phyloP scores from a whole-genome alignment of 768 basidiomycete species.

The Hygrocybe punicea region DNA sequence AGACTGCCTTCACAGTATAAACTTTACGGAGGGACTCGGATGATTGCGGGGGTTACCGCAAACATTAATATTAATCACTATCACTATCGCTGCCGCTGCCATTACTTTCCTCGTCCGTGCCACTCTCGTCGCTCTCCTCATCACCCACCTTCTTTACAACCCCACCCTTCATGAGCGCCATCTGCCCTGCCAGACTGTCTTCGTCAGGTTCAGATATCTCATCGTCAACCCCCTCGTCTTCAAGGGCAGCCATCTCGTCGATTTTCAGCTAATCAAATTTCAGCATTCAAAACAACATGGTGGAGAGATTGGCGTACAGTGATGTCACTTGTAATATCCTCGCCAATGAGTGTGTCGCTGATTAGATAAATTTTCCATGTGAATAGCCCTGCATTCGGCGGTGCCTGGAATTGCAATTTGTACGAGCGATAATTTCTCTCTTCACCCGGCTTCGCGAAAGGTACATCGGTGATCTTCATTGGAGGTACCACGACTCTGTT shows the following conservation, averaged over 20 bases:
- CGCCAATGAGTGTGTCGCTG: slow-evolving; percentile 87
- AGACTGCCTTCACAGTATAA: no score
- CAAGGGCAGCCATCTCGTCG: slow-evolving; percentile 63
- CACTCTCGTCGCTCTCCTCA: slow-evolving; percentile 47
- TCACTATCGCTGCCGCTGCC: slow-evolving; percentile 55
- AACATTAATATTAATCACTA: slow-evolving; percentile 33
- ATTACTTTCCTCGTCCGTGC: slow-evolving; percentile 49
- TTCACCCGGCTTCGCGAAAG: slow-evolving; percentile 48
- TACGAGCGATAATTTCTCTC: slow-evolving; percentile 72
- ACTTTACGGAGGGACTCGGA: background rate
- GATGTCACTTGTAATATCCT: slow-evolving; percentile 68
- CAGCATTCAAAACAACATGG: background rate
- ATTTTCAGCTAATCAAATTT: slow-evolving; percentile 65
- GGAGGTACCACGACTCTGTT: slow-evolving; percentile 87
- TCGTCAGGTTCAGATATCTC: slow-evolving; percentile 99
- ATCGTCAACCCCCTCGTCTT: slow-evolving; percentile 69
- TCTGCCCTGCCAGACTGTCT: slow-evolving; percentile 93
- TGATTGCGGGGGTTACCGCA: background rate
- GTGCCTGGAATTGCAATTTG: slow-evolving; percentile 94
- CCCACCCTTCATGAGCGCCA: slow-evolving; percentile 93
- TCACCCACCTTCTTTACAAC: slow-evolving; percentile 61
- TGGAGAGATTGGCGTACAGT: slow-evolving; percentile 47
- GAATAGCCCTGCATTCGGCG: slow-evolving; percentile 75
- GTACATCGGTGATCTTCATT: slow-evolving; percentile 74
- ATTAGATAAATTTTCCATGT: slow-evolving; percentile 85